Evolutionary conservation across 2,329 filamentous ascomycete genomes (phyloP), one percentile per base, ranked within the genome.

Genomic region (Colletotrichum orchidophilum): DNA sequence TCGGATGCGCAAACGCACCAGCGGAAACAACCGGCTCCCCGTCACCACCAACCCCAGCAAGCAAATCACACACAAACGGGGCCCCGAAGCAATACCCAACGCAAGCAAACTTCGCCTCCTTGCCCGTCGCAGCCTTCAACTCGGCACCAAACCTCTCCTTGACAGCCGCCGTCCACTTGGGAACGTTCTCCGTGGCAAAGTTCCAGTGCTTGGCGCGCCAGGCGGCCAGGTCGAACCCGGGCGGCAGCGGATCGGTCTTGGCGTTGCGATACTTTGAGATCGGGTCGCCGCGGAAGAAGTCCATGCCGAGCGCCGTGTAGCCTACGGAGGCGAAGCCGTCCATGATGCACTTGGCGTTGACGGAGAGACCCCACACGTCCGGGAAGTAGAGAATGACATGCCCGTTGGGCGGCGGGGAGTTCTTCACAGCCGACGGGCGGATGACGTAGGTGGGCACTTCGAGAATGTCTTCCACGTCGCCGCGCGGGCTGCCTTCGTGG

Each of bases 1-100:
- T 82, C 1, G 86, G 86, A 72, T 88, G 86, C 0, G 84, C 86
- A 75, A 88, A 85, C 0, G 85, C 86, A 1, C 86, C 86, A 1
- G 79, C 86, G 1, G 77, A 75, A 6, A 83, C 80, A 13, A 54
- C 58, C 9, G 63, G 68, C 39, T 71, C 63, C 9, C 63, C 68
- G 9, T 62, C 52, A 15, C 63, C 63, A 9, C 42, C 64, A 11
- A 21, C 63, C 8, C 68, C 63, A 1, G 63, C 64, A 1, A 71
- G 64, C 6, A 71, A 75, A 50, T 83, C 67, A 64, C 81, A 83
- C 3, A 86, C 85, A 70, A 84, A 87, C 7, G 85, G 85, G 0
- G 81, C 82, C 3, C 81, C 82, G 59, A 83, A 82, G 73, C 80
- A 82, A 72, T 81, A 82, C 5, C 84, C 84, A 1, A 83, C 81